Base-by-base conservation (phyloP, 345 rosid genomes). In the Gossypium anomalum region DNA sequence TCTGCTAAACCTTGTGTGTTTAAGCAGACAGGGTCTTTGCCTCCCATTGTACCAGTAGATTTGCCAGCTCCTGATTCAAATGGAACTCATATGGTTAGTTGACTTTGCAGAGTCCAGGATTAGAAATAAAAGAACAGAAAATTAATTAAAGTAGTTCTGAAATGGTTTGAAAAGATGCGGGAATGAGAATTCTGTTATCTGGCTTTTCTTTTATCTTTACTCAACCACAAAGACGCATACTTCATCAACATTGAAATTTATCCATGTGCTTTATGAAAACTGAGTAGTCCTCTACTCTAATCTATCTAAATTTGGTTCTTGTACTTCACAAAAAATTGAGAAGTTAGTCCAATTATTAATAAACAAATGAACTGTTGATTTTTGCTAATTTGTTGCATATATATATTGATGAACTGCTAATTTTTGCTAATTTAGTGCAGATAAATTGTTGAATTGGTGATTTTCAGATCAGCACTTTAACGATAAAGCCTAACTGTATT, bases 21-120 rank as follows among this genome's bases (percentile, higher is more conserved):
- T 72, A n/a, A 43, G 76, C 89, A 90, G 92, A 64, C 81, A 59
- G 80, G 57, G 48, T 83, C 92, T 55, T 81, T 87, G 80, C 89
- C 87, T 55, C 84, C 89, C 59, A 64, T 44, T 72, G 77, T 83
- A 70, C 85, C 83, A 10, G 71, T 58, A 22, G 91, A 82, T 79
- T 64, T 80, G 43, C 81, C 86, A 0, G 64, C 84, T 67, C 16
- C 71, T 55, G 72, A 70, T 75, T 74, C 87, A 65, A 85, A 71
- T 83, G 89, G 82, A 72, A 78, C 84, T 74, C 75, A 48, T 66
- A 82, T 81, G 96, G 97, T 90, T 73, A 29, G 84, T 79, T 76
- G 58, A 47, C 55, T 66, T 67, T 14, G 14, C 71, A 66, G 48
- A 75, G 48, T 15, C 71, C 20, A 43, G 43, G 9, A 23, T 55